Evolutionary conservation across 768 basidiomycete species (phyloP).

Genomic region (Pulveroboletus ravenelii): DNA sequence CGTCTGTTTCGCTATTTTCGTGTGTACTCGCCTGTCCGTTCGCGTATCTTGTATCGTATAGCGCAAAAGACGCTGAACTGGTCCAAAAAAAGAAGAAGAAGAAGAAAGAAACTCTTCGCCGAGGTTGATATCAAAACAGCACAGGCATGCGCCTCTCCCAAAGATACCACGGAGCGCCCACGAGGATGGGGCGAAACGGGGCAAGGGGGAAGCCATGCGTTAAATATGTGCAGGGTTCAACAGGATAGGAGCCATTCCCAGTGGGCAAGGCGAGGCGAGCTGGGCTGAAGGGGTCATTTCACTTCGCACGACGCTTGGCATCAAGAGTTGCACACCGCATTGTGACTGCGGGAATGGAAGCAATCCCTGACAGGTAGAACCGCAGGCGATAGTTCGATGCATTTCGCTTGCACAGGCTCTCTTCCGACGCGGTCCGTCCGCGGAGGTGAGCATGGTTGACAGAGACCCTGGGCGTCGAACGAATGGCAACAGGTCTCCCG

Average conservation of each 20-base stretch:
- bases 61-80: not conserved
- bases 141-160: not conserved
- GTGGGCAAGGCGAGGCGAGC: slow-evolving; percentile 16
- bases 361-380: slow-evolving; percentile 2
- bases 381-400: not conserved
- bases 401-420: not conserved
- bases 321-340: slow-evolving; percentile 14
- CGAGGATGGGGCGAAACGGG: slow-evolving; percentile 5
- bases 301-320: not conserved
- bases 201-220: not conserved
- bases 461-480: not conserved
- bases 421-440: not conserved
- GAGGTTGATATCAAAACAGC: slow-evolving; percentile 8
- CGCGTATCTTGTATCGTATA: not conserved
- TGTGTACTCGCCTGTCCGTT: not conserved
- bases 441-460: not conserved
- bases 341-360: slow-evolving; percentile 22
- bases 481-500: not conserved
- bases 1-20: not conserved
- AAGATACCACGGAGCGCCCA: slow-evolving; percentile 8
- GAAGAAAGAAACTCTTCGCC: not conserved
- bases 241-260: not conserved
- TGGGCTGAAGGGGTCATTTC: slow-evolving; percentile 6
- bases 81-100: not conserved
- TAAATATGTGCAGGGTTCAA: slow-evolving; percentile 19